Evolutionary conservation across 1,139 yeast species (phyloP), one percentile per base, ranked within the genome.

Genomic region (Scheffersomyces quercinus): DNA sequence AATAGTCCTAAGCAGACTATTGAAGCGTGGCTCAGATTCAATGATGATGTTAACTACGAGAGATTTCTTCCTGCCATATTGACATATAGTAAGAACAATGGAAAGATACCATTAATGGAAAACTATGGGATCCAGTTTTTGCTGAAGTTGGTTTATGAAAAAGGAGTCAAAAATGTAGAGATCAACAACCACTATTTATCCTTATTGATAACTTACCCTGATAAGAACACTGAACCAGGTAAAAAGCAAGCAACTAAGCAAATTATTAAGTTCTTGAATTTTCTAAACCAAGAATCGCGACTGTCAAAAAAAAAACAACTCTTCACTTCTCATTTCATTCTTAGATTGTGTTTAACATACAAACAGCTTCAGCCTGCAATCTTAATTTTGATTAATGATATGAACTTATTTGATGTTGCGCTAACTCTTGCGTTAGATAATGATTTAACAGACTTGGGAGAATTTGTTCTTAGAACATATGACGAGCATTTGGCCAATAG

Each of bases 401-500:
- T 88, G 68, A 81, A 76, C 4, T 71, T 86, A 39, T 88, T 76
- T 58, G 96, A 88, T 47, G 93, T 88, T 46, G 98, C 98, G 0
- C 81, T 91, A 34, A 73, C 75, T 40, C 60, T 91, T 46, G 95
- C 97, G 0, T 68, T 93, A 35, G 73, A 78, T 4, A 68, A 83
- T 50, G 79, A 81, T 38, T 69, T 86, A 55, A 67, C 84, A 6
- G 85, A 83, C 15, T 70, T 82, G 38, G 95, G 69, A 1, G 73
- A 68, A 38, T 64, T 61, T 48, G 70, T 73, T 2, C 53, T 74
- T 40, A 59, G 60, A 28, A 65, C 62, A 35, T 70, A 62, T 45
- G 74, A 69, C 46, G 65, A 65, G 43, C 54, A 46, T 40, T 42
- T 54, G 5, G 55, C 54, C 8, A 55, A 53, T 29, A 52, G 45